Conservation (phyloP, 2,329 filamentous ascomycete genomes). For the Sarocladiaceae sp. region DNA sequence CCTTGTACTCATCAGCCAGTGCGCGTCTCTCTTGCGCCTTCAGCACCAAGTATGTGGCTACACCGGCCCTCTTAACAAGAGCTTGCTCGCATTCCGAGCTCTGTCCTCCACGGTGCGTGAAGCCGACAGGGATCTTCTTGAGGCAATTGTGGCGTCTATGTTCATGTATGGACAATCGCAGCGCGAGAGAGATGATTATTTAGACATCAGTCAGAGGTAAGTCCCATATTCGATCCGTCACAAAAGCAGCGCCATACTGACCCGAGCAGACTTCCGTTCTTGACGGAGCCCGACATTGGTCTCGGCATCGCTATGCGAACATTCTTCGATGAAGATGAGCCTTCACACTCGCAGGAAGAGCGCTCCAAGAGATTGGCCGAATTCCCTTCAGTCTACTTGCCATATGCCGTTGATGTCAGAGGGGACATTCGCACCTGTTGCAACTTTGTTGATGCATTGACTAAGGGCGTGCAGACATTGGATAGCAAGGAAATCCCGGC, state of each 20-base stretch:
- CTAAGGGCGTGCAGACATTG: conserved; percentile 52
- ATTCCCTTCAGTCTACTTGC: conserved; percentile 53
- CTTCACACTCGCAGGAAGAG: conserved; percentile 46
- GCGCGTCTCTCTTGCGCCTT: conserved; percentile 77
- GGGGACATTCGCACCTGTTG: conserved; percentile 57
- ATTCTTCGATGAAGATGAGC: conserved; percentile 68
- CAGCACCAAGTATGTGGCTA: conserved; percentile 84
- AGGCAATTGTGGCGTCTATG: conserved; percentile 76
- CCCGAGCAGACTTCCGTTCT: conserved; percentile 56
- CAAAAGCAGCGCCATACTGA: conserved; percentile 16
- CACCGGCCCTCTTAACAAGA: conserved; percentile 88
- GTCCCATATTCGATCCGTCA: conserved; percentile 21
- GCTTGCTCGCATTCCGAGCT: conserved; percentile 81
- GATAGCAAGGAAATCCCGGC: conserved; percentile 41
- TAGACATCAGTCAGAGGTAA: conserved; percentile 69
- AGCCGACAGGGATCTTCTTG: conserved; percentile 75
- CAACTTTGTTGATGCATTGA: conserved; percentile 54
- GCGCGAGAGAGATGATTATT: conserved; percentile 61
- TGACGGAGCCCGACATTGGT: conserved; percentile 66
- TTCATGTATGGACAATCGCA: conserved; percentile 77
- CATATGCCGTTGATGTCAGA: conserved; percentile 52
- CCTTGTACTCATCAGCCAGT: conserved; percentile 78
- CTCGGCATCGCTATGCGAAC: conserved; percentile 78
- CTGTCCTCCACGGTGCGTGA: conserved; percentile 76
- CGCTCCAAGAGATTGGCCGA: conserved; percentile 40